Conservation (phyloP, 495 filamentous ascomycete genomes). For the Xylaria cubensis region DNA sequence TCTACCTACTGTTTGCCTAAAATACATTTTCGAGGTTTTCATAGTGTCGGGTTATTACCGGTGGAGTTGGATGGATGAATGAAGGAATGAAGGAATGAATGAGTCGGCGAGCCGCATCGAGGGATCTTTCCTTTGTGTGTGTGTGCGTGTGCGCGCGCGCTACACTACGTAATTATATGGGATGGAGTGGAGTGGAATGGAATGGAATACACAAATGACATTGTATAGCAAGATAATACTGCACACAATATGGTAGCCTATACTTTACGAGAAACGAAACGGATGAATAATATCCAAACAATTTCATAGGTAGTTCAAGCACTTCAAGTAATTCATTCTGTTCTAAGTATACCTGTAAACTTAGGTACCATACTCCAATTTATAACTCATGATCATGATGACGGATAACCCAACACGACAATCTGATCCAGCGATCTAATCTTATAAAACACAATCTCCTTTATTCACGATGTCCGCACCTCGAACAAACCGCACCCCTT, state of each 20-base stretch:
- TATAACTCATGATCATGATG: neutral
- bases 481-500: constrained; percentile 1
- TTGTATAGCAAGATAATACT: neutral
- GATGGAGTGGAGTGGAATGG: neutral
- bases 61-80: neutral
- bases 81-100: neutral
- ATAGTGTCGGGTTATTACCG: neutral
- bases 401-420: neutral
- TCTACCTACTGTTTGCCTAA: neutral
- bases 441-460: neutral
- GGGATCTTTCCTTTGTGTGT: neutral
- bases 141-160: too few relatives aligned
- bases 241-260: neutral
- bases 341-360: neutral
- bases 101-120: neutral
- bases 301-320: neutral
- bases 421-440: neutral
- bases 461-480: neutral
- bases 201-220: neutral
- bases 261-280: neutral
- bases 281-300: neutral
- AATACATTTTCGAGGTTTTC: neutral
- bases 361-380: neutral
- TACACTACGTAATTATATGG: neutral
- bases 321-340: constrained; percentile 1